These are phyloP conservation scores for Podospora anserina DNA, from an alignment of 495 filamentous ascomycete genomes.

Conservation along the genomic window DNA sequence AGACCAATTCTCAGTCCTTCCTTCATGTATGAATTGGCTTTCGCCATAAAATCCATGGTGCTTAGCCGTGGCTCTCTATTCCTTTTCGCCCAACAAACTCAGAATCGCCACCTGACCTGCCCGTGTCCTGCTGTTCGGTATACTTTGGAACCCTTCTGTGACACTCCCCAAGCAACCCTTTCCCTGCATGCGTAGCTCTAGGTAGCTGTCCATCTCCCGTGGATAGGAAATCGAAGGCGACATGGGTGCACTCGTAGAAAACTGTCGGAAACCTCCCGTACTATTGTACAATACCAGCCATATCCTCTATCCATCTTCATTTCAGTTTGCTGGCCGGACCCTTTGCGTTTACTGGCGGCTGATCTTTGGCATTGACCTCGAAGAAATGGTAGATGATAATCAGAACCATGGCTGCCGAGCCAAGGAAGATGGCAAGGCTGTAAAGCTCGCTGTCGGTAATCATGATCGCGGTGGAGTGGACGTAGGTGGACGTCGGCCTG, in stretches of 20 bases:
- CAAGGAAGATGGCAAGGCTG: slow-evolving; percentile 87
- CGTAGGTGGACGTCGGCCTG: slow-evolving; percentile 1
- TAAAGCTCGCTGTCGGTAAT: slow-evolving; percentile 84
- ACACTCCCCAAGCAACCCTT: neutral
- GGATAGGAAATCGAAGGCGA: neutral
- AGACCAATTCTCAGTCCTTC: neutral
- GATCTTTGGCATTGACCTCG: slow-evolving; percentile 80
- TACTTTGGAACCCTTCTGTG: neutral
- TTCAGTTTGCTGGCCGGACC: neutral
- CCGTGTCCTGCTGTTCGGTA: neutral
- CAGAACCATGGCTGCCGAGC: slow-evolving; percentile 85
- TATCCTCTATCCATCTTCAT: slow-evolving; percentile 10
- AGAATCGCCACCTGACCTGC: neutral
- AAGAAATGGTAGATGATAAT: slow-evolving; percentile 97
- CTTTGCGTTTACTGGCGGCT: slow-evolving; percentile 50
- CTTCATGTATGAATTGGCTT: neutral
- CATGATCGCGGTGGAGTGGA: slow-evolving; percentile 47
- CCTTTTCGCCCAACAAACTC: neutral
- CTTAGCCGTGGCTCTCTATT: neutral
- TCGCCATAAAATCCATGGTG: neutral
- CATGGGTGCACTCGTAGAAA: neutral
- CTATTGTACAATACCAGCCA: slow-evolving; percentile 22
- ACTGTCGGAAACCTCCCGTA: neutral
- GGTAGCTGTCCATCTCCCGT: neutral
- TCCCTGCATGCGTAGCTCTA: neutral